Conservation (phyloP, 306 rosid species). For the Abrus precatorius region DNA sequence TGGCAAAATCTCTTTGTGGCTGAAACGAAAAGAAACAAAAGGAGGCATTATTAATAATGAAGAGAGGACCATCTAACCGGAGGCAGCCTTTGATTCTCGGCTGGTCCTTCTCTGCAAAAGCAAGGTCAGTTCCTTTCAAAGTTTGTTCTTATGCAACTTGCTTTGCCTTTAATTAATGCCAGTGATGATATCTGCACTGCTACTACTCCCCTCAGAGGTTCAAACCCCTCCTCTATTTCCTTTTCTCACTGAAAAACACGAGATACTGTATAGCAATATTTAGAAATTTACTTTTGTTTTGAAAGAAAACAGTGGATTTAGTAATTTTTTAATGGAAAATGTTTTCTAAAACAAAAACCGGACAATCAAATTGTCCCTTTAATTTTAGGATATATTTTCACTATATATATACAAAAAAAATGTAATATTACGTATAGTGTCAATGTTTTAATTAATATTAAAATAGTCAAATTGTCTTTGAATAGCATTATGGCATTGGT, state of each 20-base stretch:
- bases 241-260: not conserved
- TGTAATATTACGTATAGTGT: too few relatives aligned
- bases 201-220: not conserved
- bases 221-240: not conserved
- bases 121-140: slow-evolving; percentile 34
- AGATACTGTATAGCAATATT: too few relatives aligned
- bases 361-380: too few relatives aligned
- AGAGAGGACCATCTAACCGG: slow-evolving; percentile 50
- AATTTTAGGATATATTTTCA: too few relatives aligned
- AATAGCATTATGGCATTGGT: too few relatives aligned
- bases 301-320: too few relatives aligned
- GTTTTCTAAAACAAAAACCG: too few relatives aligned
- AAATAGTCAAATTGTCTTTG: too few relatives aligned
- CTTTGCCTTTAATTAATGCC: slow-evolving; percentile 34
- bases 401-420: too few relatives aligned
- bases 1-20: slow-evolving; percentile 49
- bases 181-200: slow-evolving; percentile 3
- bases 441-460: too few relatives aligned
- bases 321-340: too few relatives aligned
- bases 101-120: slow-evolving; percentile 39
- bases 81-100: slow-evolving; percentile 43
- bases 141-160: slow-evolving; percentile 40
- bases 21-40: slow-evolving; percentile 43
- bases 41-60: slow-evolving; percentile 32
- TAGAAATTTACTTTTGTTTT: not conserved